Base-by-base conservation (phyloP, 2,329 filamentous ascomycete genomes). In the Myriangium duriaei region DNA sequence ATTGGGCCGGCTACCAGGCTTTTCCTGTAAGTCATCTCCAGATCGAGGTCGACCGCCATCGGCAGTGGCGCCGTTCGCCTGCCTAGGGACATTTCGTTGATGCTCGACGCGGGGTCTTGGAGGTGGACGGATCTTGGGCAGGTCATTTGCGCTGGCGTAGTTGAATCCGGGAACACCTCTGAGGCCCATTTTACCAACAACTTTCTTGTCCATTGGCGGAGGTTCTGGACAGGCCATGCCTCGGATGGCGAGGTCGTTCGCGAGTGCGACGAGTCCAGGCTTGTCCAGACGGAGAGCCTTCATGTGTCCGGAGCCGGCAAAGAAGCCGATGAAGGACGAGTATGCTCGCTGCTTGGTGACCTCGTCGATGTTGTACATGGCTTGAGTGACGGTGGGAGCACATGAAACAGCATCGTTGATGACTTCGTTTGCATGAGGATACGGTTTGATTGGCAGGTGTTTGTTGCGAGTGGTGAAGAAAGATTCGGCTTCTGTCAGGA, bases 401-500 rank as follows among this genome's bases (percentile, higher is more conserved):
- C 54, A 56, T 15, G 51, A 42, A 5, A 55, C 39, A 19, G 62
- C 54, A 7, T 51, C 48, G 10, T 53, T 49, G 5, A 54, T 51
- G 40, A 71, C 56, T 14, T 61, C 55, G 11, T 56, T 52, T 1
- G 68, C 62, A 44, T 71, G 67, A 2, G 67, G 60, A 19, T 65
- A 66, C 2, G 67, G 59, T 18, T 67, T 52, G 48, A 72, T 71
- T 12, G 66, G 67, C 12, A 72, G 51, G 19, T 62, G 58, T 42
- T 53, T 65, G 50, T 71, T 71, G 39, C 55, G 53, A 24, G 55
- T 57, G 15, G 67, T 51, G 51, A 72, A 72, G 56, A 68, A 73
- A 5, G 61, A 59, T 45, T 74, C 70, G 37, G 59, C 58, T 43
- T 68, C 48, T 7, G 66, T 70, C 30, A 74, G 59, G 11, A 74